Percentiles rank a stretch among this genome's conserved stretches.
Evolutionary conservation across 2,329 filamentous ascomycete species (phyloP).

Genomic region (Trichoderma koningiopsis): DNA sequence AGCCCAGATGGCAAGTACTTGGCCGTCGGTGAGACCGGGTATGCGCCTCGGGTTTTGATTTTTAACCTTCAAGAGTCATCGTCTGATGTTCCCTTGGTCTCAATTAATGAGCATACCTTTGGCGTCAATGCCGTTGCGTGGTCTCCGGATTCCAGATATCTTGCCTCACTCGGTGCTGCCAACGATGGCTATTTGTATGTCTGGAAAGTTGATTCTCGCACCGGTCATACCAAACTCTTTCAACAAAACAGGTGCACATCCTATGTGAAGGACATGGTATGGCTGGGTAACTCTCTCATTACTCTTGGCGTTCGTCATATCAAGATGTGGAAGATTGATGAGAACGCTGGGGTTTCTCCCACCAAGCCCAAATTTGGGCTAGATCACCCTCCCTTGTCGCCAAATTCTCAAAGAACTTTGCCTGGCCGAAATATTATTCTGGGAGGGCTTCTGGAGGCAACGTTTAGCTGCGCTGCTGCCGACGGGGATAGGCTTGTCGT

Average conservation of each 20-base stretch:
- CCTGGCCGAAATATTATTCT: constrained; percentile 86
- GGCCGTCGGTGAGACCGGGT: constrained; percentile 93
- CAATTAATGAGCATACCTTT: constrained; percentile 85
- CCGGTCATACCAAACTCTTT: constrained; percentile 76
- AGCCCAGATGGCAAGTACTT: constrained; percentile 85
- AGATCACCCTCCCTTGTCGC: constrained; percentile 42
- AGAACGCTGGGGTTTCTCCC: constrained; percentile 61
- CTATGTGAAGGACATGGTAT: constrained; percentile 81
- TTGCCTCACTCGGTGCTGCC: constrained; percentile 83
- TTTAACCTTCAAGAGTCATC: constrained; percentile 82
- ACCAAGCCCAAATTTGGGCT: constrained; percentile 60
- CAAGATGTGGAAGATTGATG: constrained; percentile 89
- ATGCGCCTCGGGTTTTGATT: constrained; percentile 86
- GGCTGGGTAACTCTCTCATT: constrained; percentile 82
- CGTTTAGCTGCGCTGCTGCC: constrained; percentile 78
- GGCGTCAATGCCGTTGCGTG: constrained; percentile 88
- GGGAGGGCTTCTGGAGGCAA: constrained; percentile 77
- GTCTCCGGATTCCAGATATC: constrained; percentile 80
- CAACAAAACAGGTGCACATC: constrained; percentile 91
- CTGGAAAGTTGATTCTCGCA: constrained; percentile 83
- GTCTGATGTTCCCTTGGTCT: constrained; percentile 79
- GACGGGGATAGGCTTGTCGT: constrained; percentile 75
- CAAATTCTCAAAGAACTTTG: constrained; percentile 61
- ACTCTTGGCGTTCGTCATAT: constrained; percentile 90
- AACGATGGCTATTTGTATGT: constrained; percentile 95